Evolutionary conservation across 75 land plant species (phyloP).

Genomic region (Larix kaempferi): DNA sequence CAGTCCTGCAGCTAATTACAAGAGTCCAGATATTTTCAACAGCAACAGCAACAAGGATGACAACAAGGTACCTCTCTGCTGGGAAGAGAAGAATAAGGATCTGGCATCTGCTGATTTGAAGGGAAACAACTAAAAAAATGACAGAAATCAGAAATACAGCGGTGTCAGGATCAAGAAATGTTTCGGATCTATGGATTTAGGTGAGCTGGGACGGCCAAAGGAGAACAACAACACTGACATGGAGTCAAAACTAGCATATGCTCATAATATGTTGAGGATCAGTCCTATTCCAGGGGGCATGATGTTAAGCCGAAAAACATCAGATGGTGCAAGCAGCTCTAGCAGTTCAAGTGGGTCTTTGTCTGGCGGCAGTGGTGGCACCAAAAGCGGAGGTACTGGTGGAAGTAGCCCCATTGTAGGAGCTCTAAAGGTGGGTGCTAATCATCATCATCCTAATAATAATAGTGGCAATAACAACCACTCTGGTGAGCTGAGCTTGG

Average conservation of each 20-base stretch:
- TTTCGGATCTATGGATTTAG: constrained; percentile 1
- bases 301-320: constrained; percentile 8
- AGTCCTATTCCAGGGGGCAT: background rate
- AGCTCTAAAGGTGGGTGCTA: background rate
- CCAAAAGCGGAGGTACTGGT: background rate
- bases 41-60: constrained; percentile 2
- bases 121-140: background rate
- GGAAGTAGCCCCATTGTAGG: constrained; percentile 8
- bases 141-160: background rate
- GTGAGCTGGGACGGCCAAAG: background rate
- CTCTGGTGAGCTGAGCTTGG: constrained; percentile 6
- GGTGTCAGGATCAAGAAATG: background rate
- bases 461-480: background rate
- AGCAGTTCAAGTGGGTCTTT: constrained; percentile 11
- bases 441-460: constrained; percentile 4
- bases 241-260: background rate
- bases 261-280: background rate
- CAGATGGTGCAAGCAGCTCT: constrained; percentile 8
- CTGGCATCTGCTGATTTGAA: background rate
- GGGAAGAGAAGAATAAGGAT: constrained; percentile 2
- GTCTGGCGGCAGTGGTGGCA: constrained; percentile 2
- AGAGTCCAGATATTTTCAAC: too few relatives aligned
- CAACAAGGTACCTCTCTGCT: background rate
- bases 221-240: background rate
- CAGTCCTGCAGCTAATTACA: background rate